These are phyloP conservation scores for Colletotrichum somersetense DNA, from an alignment of 2,329 filamentous ascomycete species.

Conservation along the genomic window DNA sequence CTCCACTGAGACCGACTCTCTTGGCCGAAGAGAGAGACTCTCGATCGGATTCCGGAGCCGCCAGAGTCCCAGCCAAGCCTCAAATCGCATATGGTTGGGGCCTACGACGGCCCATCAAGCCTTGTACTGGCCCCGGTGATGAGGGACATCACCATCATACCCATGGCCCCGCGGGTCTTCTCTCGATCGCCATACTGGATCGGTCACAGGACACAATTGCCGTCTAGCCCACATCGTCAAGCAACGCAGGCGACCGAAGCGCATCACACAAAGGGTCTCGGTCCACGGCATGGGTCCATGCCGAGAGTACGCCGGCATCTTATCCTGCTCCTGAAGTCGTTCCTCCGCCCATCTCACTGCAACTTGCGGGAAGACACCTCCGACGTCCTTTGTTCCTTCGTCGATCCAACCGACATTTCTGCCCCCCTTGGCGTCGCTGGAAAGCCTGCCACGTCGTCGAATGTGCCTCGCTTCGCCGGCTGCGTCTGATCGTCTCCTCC, in stretches of 20 bases:
- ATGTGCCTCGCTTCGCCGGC: conserved; percentile 32
- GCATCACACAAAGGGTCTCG: neutral
- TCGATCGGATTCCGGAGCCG: neutral
- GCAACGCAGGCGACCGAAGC: too few species aligned
- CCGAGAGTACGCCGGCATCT: neutral
- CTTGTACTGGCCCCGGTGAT: neutral
- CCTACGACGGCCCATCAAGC: neutral
- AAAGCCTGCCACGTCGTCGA: conserved; percentile 10
- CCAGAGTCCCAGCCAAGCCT: too few species aligned
- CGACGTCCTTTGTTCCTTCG: neutral
- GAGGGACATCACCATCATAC: neutral
- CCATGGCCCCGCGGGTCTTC: neutral
- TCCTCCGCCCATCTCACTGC: neutral
- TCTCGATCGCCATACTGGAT: neutral
- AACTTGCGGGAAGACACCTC: neutral
- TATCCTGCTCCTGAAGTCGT: neutral
- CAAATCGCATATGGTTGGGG: neutral
- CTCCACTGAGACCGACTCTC: neutral
- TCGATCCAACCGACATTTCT: neutral
- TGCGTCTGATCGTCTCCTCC: conserved; percentile 9
- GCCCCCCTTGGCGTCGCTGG: neutral
- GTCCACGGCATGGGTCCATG: neutral
- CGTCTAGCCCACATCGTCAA: neutral
- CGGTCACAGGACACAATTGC: neutral
- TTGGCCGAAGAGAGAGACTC: neutral